Conservation (phyloP, 306 rosid species). For the Cicer pinnatifidum region DNA sequence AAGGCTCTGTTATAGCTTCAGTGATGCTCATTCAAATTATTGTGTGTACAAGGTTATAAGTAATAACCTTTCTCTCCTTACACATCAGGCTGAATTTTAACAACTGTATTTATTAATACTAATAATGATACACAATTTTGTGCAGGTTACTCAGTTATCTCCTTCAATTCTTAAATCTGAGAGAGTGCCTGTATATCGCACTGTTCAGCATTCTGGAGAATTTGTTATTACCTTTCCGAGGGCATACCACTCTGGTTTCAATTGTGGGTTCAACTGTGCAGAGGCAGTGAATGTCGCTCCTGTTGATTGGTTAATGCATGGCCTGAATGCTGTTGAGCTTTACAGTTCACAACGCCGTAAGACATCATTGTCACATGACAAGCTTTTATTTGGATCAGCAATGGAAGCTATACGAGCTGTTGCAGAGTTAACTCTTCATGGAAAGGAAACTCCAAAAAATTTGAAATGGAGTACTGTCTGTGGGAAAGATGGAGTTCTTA, state of each 20-base stretch:
- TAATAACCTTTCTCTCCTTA: slow-evolving; percentile 22
- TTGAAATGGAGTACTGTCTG: slow-evolving; percentile 66
- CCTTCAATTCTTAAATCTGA: slow-evolving; percentile 92
- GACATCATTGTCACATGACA: slow-evolving; percentile 94
- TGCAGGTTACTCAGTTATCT: slow-evolving; percentile 88
- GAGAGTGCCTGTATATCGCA: slow-evolving; percentile 85
- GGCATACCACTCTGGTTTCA: slow-evolving; percentile 96
- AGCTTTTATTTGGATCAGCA: slow-evolving; percentile 80
- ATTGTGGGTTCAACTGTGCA: slow-evolving; percentile 97
- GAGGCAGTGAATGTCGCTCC: slow-evolving; percentile 99
- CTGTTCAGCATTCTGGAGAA: slow-evolving; percentile 80
- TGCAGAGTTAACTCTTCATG: slow-evolving; percentile 54
- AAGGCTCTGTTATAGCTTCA: slow-evolving; percentile 3
- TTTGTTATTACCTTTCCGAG: slow-evolving; percentile 96
- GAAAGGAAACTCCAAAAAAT: slow-evolving; percentile 57
- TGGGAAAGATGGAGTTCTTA: slow-evolving; percentile 83
- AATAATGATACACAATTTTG: neutral
- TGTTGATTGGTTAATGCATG: slow-evolving; percentile 94
- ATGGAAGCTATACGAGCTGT: slow-evolving; percentile 71
- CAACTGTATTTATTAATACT: neutral
- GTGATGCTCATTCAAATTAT: slow-evolving; percentile 6
- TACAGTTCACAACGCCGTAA: slow-evolving; percentile 81
- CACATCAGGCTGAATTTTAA: neutral
- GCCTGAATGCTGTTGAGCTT: slow-evolving; percentile 91
- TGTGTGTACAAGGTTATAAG: neutral